These are phyloP conservation scores for Coniferiporia weirii DNA, from an alignment of 1,284 basidiomycete genomes.

Conservation along the genomic window DNA sequence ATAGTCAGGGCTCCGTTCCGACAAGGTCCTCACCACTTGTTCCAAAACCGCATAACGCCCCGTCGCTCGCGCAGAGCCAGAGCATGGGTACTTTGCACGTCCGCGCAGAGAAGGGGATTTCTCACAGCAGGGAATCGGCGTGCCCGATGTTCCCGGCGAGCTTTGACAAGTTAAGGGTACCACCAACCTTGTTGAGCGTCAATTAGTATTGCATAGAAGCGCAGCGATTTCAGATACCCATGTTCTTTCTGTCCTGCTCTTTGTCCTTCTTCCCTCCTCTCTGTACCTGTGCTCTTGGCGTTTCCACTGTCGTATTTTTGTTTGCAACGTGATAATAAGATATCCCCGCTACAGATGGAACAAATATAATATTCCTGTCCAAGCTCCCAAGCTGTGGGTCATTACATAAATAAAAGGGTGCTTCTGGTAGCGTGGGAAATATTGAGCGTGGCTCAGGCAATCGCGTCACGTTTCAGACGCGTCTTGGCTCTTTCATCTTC, in stretches of 20 bases:
- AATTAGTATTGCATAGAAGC: neutral
- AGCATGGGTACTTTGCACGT: neutral
- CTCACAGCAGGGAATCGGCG: neutral
- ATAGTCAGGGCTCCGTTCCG: slow-evolving; percentile 7
- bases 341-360: no score
- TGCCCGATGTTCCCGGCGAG: slow-evolving; percentile 10
- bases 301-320: no score
- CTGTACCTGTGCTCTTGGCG: neutral
- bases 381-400: neutral
- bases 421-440: neutral
- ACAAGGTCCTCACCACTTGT: slow-evolving; percentile 12
- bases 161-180: slow-evolving; percentile 11
- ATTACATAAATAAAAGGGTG: neutral
- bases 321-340: no score
- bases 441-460: neutral
- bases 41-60: neutral
- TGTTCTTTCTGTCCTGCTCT: neutral
- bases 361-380: no score
- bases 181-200: slow-evolving; percentile 2
- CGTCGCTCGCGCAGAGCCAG: neutral
- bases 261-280: neutral
- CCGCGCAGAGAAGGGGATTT: neutral
- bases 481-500: slow-evolving; percentile 1
- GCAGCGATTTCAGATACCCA: neutral
- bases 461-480: slow-evolving; percentile 7